phyloP scores from a whole-genome alignment of 2,329 filamentous ascomycete genomes.

The Arthroderma sp. region DNA sequence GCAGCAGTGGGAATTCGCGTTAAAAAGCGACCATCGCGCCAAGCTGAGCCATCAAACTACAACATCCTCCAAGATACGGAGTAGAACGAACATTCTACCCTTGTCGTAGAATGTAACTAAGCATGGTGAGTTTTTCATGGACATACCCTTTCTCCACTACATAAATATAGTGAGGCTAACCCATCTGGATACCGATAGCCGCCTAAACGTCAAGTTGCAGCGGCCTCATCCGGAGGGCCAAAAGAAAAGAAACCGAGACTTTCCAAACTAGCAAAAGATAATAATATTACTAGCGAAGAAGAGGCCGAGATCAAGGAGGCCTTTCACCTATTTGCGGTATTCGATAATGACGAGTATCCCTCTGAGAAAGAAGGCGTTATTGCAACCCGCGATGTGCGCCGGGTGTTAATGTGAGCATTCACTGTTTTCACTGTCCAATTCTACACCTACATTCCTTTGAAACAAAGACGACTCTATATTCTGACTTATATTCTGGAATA shows the following conservation, averaged over 20 bases:
- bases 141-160: neutral
- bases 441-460: neutral
- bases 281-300: constrained; percentile 71
- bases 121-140: neutral
- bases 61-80: neutral
- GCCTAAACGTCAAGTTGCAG: constrained; percentile 27
- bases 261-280: constrained; percentile 84
- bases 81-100: too few species aligned
- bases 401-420: constrained; percentile 55
- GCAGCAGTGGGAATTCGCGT: neutral
- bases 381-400: constrained; percentile 54
- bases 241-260: constrained; percentile 41
- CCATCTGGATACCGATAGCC: constrained; percentile 18
- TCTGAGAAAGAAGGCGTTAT: constrained; percentile 63
- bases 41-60: neutral
- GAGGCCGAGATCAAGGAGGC: constrained; percentile 87
- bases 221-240: constrained; percentile 21
- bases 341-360: constrained; percentile 45
- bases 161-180: neutral
- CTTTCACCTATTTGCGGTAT: constrained; percentile 61
- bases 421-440: neutral
- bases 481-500: constrained; percentile 5
- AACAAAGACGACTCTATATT: neutral
- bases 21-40: neutral
- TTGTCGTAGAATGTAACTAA: neutral